Base-by-base conservation (phyloP, 768 basidiomycete species). In the Lactarius hengduanensis region DNA sequence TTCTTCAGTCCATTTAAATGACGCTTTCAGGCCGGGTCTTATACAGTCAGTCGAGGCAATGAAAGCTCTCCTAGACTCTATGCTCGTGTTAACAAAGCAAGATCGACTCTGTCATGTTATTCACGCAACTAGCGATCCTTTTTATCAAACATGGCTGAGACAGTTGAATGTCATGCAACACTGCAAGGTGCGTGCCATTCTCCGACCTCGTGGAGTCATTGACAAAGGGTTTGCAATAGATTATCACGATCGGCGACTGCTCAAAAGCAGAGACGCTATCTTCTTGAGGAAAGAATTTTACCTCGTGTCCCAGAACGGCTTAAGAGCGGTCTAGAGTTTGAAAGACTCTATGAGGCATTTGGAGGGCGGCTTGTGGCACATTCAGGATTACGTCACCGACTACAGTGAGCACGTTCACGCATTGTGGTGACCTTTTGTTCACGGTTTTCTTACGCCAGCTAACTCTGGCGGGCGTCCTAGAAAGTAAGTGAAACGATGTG, bases 81-180 rank as follows among this genome's bases (percentile, higher is more conserved):
- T 92, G 84, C 84, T 93, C 22, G 92, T 93, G 16, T 78, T 94
- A 62, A 92, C 92, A 38, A 93, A 94, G 77, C 92, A 94, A 75
- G 92, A 93, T 72, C 80, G 89, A n/a, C 76, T 94, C 16, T 90
- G 89, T 72, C 90, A 92, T 72, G 87, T 92, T 71, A 86, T 92
- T 59, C 90, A 92, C 69, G 89, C 89, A 6, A 90, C 90, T 5
- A 91, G 89, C 71, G 90, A 93, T 70, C 90, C 91, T 0, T 92
- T 92, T 76, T 93, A 92, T 72, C 91, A 91, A 70, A 90, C 87
- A 15, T 91, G 89, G 90, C 79, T 93, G 56, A 81, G 90, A 67
- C 90, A 91, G 72, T 79, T 91, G 62, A 91, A 90, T 67, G 83
- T 92, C 59, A 88, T 89, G 81, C 89, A 91, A 71, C 89, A 92